Base-by-base conservation (phyloP, 2,329 filamentous ascomycete species). In the Pezicula carpinea region DNA sequence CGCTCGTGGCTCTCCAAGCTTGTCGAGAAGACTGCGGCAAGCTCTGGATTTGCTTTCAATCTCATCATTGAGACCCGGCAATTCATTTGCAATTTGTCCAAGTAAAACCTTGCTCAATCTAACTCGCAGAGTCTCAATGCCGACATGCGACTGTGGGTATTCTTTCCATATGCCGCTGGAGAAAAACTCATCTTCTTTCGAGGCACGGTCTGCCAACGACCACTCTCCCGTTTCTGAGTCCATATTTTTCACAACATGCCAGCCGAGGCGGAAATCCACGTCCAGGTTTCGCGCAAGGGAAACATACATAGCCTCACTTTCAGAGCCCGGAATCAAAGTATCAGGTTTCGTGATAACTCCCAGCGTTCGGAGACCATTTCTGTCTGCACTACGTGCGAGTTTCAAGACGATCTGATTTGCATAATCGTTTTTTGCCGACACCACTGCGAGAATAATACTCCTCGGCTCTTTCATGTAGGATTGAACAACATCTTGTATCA, bases 291-390 rank as follows among this genome's bases (percentile, higher is more conserved):
- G 59, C 0, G 72, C 74, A 0, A 78, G 63, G 0, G 63, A 59
- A 1, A 73, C 38, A 40, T 67, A 77, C 3, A 59, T 46, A 0
- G 47, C 47, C 51, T 77, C 72, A 21, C 63, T 67, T 0, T 64
- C 67, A 0, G 72, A 73, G 1, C 65, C 66, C 0, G 49, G 43
- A n/a, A 47, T 35, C 17, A 61, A 15, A 50, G 83, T 63, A 47
- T 86, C 82, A 0, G 79, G 75, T 53, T 84, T 85, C 0, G 80
- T 85, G 0, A 84, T 65, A 3, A 76, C 63, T 0, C 69, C 69
- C 1, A 75, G 44, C 0, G 71, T 75, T 34, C 72, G 59, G 26
- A 56, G 50, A 0, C 70, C 68, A 4, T 53, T 47, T 0, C 49
- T 52, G 51, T 75, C 71, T 19, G 56, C 50, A 45, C 46, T 51